Evolutionary conservation across 1,284 basidiomycete species (phyloP), one percentile per base, ranked within the genome.

Genomic region (Ceratobasidium theobromae): DNA sequence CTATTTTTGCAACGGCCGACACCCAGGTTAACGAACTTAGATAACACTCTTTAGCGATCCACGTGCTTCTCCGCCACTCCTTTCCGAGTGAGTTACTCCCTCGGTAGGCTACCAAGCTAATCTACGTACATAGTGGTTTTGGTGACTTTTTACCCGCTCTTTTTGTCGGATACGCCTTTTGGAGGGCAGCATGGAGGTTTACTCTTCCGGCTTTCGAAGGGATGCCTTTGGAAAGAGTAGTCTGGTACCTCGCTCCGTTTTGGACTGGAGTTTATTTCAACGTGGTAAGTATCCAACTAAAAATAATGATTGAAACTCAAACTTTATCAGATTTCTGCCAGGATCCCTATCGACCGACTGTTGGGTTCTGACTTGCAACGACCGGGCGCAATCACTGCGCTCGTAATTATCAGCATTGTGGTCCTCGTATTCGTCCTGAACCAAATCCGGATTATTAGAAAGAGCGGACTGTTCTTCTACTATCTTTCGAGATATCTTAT

Each of bases 391-490:
- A 79, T 95, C 48, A 79, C 82, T 5, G 85, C 89, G 1, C 79
- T 93, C 21, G 81, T 91, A 55, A 82, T 94, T 69, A 83, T 93
- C 55, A 73, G 89, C 28, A 73, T 90, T 35, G 77, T 92, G 66
- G 75, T 94, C 9, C 72, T 84, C 4, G 75, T 81, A 25, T 75
- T 87, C 33, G 84, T 82, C 16, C 71, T 89, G 54, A 93, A 93
- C 73, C 93, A 95, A 76, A 73, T 89, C 4, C 81, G 89, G n/a
- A 85, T 93, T 45, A 89, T 94, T 66, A 84, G 92, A 54, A 88
- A 88, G 75, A 91, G 89, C 0, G 91, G 93, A 0, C 89, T 86
- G 83, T 77, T 95, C 30, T 85, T 86, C 2, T 82, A 87, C 72
- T 94, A 93, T 73, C 71, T 85, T 21, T 79, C 78, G 4, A 90